These are phyloP conservation scores for Cydonia oblonga DNA, from an alignment of 331 rosid genomes.

Conservation along the genomic window DNA sequence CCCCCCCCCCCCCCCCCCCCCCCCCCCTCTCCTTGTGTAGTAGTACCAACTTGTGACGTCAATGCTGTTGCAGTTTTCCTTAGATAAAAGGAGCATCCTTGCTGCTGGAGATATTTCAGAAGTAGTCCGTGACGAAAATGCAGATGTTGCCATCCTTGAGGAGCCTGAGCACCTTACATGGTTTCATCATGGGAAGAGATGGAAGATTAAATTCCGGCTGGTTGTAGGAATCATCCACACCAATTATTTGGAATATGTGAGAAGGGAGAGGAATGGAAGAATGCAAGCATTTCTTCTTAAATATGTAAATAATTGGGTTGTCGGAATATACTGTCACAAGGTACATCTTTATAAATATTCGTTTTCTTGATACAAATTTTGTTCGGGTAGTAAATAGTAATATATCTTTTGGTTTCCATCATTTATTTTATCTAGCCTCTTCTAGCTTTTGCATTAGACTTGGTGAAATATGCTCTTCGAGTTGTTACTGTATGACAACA, in stretches of 20 bases:
- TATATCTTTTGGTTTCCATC: neutral
- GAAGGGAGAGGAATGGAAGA: conserved; percentile 84
- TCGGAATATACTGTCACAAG: conserved; percentile 78
- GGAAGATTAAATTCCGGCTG: conserved; percentile 68
- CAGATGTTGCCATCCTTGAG: conserved; percentile 90
- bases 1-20: too few relatives aligned
- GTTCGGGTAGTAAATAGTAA: neutral
- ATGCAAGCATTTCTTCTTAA: conserved; percentile 59
- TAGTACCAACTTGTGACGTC: conserved; percentile 8
- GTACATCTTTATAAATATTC: conserved; percentile 24
- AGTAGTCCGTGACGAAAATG: conserved; percentile 53
- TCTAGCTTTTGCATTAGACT: neutral
- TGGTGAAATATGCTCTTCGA: neutral
- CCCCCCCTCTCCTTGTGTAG: neutral
- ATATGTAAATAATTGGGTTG: conserved; percentile 72
- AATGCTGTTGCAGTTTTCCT: conserved; percentile 46
- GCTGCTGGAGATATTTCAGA: conserved; percentile 90
- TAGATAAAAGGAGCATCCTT: conserved; percentile 83
- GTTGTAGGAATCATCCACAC: conserved; percentile 87
- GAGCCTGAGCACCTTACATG: conserved; percentile 97
- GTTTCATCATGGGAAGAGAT: conserved; percentile 90
- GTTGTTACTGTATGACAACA: neutral
- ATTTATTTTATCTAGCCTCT: neutral
- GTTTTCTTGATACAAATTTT: neutral
- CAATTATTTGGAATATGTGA: conserved; percentile 86